Base-by-base conservation (phyloP, 257 asterid genomes). In the Sherardia arvensis region DNA sequence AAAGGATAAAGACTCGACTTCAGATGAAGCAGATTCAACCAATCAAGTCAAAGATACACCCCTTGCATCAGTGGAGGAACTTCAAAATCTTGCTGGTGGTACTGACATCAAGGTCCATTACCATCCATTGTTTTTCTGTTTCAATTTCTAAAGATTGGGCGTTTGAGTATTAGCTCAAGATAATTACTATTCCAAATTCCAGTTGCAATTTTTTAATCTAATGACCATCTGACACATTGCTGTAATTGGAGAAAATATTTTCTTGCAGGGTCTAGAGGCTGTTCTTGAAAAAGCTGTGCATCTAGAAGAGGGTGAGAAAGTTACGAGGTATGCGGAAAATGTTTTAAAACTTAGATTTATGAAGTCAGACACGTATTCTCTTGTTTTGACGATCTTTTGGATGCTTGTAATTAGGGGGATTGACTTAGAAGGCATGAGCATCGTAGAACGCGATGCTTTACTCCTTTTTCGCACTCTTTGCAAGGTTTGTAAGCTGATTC, bases 381-480 rank as follows among this genome's bases (percentile, higher is more conserved):
- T 66, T 54, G 18, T 40, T 74, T 23, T 55, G 45, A 72, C 60
- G 48, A 40, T 64, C 64, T 29, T n/a, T 51, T 62, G 63, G 66
- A 25, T 75, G 60, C 72, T 76, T 74, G 62, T 38, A 69, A 77
- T 38, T 74, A 93, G 99, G 77, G 99, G 90, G 74, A 73, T 76
- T 77, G 84, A 80, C 75, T 73, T 72, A 48, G 94, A 90, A 74
- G 79, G 84, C 83, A 80, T 80, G 86, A 84, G 76, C 70, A 80
- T 81, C 62, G 97, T 84, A 79, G 82, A 90, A 73, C 95, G 84
- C 61, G 97, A 90, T 81, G 97, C 95, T 69, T 81, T 90, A 61
- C 95, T 90, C 72, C 92, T 93, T 75, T 85, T 93, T 76, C 97
- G 96, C 65, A 90, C 97, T 61, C 96, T 93, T 61, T 93, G 99